Evolutionary conservation across 2,329 filamentous ascomycete species (phyloP).

Genomic region (Grosmannia clavigera): DNA sequence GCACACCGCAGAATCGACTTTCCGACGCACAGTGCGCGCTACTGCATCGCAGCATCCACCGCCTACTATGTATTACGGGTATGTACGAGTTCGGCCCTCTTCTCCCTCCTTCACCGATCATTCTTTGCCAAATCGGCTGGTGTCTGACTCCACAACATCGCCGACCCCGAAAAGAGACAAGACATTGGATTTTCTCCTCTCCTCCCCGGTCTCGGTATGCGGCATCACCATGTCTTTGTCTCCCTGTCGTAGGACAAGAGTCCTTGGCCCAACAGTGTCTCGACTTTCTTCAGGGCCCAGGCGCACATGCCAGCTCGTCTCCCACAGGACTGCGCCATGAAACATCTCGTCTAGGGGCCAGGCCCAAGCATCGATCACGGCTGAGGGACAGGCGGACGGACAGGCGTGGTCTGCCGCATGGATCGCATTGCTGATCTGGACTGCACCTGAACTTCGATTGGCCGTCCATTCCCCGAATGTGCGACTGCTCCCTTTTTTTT

Average conservation of each 20-base stretch:
- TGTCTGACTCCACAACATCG: not conserved
- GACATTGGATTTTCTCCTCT: not conserved
- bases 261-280: not conserved
- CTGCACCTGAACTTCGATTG: not conserved
- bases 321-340: not conserved
- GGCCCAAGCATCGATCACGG: not conserved
- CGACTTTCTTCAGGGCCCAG: not conserved
- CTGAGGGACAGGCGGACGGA: not conserved
- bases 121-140: not conserved
- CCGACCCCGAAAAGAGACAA: not conserved
- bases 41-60: not conserved
- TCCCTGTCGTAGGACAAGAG: not conserved
- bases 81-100: not conserved
- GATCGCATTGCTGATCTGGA: slow-evolving; percentile 3
- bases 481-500: not conserved
- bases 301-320: not conserved
- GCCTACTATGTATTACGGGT: not conserved
- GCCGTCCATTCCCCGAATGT: not conserved
- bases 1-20: not conserved
- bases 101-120: not conserved
- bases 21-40: not conserved
- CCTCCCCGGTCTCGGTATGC: not conserved
- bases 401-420: not conserved
- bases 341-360: not conserved
- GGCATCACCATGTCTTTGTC: not conserved